Evolutionary conservation across 2,329 filamentous ascomycete genomes (phyloP), one percentile per base, ranked within the genome.

Genomic region (Botrytis cinerea): DNA sequence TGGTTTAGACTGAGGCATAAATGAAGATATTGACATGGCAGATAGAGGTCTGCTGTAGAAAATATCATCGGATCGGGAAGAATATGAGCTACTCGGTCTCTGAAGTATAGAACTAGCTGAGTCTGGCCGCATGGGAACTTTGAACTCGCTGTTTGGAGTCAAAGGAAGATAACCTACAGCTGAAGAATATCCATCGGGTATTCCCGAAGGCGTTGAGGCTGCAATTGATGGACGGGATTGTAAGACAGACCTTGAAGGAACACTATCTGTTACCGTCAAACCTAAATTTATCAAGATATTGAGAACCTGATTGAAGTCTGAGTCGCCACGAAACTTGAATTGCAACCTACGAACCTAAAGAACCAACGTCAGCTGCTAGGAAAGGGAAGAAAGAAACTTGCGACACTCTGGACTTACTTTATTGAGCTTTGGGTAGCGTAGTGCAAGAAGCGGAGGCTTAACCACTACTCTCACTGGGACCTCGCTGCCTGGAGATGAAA

Each of bases 271-370:
- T 81, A 81, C 63, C 54, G 80, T 67, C 81, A 82, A 73, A 71
- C 72, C 85, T 76, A 78, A 81, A 76, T 71, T 77, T 76, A 73
- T 81, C 76, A 73, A 77, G 78, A 74, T 73, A 75, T 73, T 81
- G 25, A 77, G 22, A 51, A 75, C 75, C 70, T 70, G 75, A 18
- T 68, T 59, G 63, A 81, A 85, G 70, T 84, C 84, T 40, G 77
- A 69, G 16, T 81, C 77, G 8, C 80, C 82, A 25, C 74, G 77
- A 74, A 86, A 85, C 70, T 81, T 84, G 35, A 86, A 74, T 75
- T 86, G 85, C 57, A 85, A 79, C 62, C 84, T 82, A 57, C 83
- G 81, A 45, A 84, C 74, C 84, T 86, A 63, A 45, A 32, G 43
- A 43, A n/a, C 18, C 35, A 10, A 69, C 48, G 35, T 54, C 35